Conservation (phyloP, 139 green algal genomes). For the Picochlorum sp. region DNA sequence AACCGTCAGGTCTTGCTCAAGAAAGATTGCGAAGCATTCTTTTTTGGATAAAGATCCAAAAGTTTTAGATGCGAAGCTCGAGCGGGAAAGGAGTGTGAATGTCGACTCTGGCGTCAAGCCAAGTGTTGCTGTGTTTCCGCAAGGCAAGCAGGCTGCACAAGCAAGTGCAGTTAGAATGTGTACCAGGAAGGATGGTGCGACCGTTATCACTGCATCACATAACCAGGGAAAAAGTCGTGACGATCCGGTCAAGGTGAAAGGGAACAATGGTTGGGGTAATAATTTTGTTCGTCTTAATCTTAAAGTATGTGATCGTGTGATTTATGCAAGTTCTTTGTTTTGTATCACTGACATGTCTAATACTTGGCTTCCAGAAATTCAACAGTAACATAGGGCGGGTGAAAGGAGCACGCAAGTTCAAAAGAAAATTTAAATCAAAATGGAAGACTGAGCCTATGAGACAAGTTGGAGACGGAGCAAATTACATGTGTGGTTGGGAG, state of each 20-base stretch:
- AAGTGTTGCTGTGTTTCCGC: too few species aligned
- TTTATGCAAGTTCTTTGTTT: background rate
- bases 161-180: background rate
- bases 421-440: background rate
- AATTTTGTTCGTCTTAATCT: conserved; percentile 50
- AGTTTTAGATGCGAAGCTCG: too few species aligned
- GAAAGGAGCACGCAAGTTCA: background rate
- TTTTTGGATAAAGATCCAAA: too few species aligned
- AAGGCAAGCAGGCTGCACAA: background rate
- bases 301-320: conserved; percentile 24
- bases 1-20: too few species aligned
- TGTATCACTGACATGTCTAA: background rate
- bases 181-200: conserved; percentile 7
- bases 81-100: too few species aligned
- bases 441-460: conserved; percentile 9
- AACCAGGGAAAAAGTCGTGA: background rate
- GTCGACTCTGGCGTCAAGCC: too few species aligned
- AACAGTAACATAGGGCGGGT: background rate
- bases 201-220: conserved; percentile 2
- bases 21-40: too few species aligned
- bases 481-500: conserved; percentile 43
- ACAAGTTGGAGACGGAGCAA: conserved; percentile 38
- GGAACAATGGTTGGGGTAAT: conserved; percentile 19
- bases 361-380: background rate
- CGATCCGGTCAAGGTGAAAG: background rate